These are phyloP conservation scores for Chaetomium cochliodes DNA, from an alignment of 495 filamentous ascomycete genomes.

Conservation along the genomic window DNA sequence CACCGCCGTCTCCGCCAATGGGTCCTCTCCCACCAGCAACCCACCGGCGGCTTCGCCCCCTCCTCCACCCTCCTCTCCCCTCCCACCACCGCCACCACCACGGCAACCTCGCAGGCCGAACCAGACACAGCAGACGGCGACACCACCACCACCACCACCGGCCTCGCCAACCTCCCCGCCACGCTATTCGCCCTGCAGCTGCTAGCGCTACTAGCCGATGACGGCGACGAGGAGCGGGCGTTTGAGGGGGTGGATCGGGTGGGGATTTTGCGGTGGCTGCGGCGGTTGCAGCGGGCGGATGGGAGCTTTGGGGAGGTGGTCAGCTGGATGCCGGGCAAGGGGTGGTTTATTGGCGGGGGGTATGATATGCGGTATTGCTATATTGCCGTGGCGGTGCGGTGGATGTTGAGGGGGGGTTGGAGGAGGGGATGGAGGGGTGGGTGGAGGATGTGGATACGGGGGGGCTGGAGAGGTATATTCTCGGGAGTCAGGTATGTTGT, in stretches of 20 bases:
- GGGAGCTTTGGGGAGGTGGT: conserved; percentile 90
- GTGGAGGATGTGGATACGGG: conserved; percentile 73
- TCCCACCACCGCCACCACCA: background rate
- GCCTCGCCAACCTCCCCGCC: conserved; percentile 78
- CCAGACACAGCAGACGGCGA: conserved; percentile 37
- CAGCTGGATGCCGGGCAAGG: conserved; percentile 43
- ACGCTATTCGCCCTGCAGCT: conserved; percentile 83
- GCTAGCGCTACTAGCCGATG: conserved; percentile 72
- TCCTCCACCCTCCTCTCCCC: conserved; percentile 56
- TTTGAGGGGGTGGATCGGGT: conserved; percentile 60
- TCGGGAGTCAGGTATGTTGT: conserved; percentile 43
- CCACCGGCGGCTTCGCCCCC: conserved; percentile 76
- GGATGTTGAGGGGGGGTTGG: conserved; percentile 66
- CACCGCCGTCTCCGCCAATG: conserved; percentile 40
- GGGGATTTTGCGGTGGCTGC: conserved; percentile 71
- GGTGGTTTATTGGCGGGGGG: conserved; percentile 66
- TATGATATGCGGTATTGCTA: conserved; percentile 87
- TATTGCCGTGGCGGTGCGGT: conserved; percentile 74
- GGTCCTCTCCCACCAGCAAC: conserved; percentile 72
- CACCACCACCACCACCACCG: conserved; percentile 53
- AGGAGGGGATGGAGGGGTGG: conserved; percentile 52
- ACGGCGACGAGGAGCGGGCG: conserved; percentile 56
- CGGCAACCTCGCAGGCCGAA: conserved; percentile 35
- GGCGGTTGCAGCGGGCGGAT: conserved; percentile 71
- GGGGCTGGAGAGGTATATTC: conserved; percentile 66